Conservation (phyloP, 2,329 filamentous ascomycete species). For the Cytospora mali region DNA sequence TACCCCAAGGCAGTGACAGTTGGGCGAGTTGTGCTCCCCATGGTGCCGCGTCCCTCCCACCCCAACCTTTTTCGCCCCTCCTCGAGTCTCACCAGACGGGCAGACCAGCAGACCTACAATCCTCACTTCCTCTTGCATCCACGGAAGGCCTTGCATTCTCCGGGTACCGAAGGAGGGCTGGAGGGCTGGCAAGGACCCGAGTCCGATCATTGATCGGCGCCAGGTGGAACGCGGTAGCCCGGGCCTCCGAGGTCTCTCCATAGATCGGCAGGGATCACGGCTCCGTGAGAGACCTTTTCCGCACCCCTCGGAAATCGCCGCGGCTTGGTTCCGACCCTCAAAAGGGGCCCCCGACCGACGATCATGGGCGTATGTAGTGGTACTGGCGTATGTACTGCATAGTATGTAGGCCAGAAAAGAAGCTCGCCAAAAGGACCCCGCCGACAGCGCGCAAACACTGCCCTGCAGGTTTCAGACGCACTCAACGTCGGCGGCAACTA, state of each 20-base stretch:
- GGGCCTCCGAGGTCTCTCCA: neutral
- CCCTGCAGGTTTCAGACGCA: neutral
- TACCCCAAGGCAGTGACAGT: neutral
- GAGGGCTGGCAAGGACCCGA: neutral
- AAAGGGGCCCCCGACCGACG: neutral
- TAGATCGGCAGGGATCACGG: neutral
- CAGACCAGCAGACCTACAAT: neutral
- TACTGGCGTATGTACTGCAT: too few relatives aligned
- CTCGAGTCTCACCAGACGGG: too few relatives aligned
- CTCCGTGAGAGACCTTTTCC: neutral
- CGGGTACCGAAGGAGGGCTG: neutral
- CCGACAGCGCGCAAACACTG: neutral
- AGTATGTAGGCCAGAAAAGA: neutral
- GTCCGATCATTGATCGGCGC: neutral
- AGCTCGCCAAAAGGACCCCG: too few relatives aligned
- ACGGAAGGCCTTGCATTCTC: neutral
- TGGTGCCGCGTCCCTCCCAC: neutral
- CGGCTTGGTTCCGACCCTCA: neutral
- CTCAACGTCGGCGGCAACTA: neutral
- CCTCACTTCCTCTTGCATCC: neutral
- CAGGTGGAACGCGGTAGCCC: neutral
- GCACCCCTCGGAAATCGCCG: neutral
- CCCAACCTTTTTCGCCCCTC: neutral
- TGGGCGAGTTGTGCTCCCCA: neutral
- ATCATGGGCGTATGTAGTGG: neutral